Percentiles rank a stretch among this genome's conserved stretches.
These are phyloP conservation scores for Coniochaeta sp. DNA, from an alignment of 2,329 filamentous ascomycete species.

Conservation along the genomic window DNA sequence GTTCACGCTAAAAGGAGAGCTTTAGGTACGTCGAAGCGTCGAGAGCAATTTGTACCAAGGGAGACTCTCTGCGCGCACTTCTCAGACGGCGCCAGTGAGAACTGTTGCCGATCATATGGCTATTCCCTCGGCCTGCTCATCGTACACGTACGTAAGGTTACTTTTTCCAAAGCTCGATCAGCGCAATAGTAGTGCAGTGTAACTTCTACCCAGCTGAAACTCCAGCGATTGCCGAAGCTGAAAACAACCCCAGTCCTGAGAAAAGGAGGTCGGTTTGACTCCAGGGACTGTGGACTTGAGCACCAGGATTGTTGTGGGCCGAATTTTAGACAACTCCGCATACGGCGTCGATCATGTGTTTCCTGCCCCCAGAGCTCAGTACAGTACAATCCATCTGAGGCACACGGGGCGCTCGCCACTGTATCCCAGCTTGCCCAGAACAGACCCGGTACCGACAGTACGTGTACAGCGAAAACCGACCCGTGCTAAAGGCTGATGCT, in stretches of 20 bases:
- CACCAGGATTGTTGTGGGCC: background rate
- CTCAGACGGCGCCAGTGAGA: too few species aligned
- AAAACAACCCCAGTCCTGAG: background rate
- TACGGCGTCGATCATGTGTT: background rate
- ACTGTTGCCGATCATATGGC: background rate
- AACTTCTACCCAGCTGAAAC: background rate
- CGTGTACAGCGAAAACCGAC: background rate
- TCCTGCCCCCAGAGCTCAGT: background rate
- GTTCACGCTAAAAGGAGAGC: too few species aligned
- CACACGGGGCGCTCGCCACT: background rate
- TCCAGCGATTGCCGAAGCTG: background rate
- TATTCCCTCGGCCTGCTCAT: too few species aligned
- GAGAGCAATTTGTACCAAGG: too few species aligned
- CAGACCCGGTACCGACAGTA: background rate
- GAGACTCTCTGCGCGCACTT: too few species aligned
- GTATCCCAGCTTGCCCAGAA: background rate
- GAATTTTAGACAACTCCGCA: background rate
- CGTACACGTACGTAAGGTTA: background rate
- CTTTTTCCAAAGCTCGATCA: background rate
- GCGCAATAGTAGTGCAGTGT: background rate
- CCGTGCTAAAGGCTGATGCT: background rate
- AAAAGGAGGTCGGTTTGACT: background rate
- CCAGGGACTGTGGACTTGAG: background rate
- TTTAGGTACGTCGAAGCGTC: too few species aligned
- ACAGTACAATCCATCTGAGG: too few species aligned